These are phyloP conservation scores for Sophora flavescens DNA, from an alignment of 306 rosid genomes.

Conservation along the genomic window DNA sequence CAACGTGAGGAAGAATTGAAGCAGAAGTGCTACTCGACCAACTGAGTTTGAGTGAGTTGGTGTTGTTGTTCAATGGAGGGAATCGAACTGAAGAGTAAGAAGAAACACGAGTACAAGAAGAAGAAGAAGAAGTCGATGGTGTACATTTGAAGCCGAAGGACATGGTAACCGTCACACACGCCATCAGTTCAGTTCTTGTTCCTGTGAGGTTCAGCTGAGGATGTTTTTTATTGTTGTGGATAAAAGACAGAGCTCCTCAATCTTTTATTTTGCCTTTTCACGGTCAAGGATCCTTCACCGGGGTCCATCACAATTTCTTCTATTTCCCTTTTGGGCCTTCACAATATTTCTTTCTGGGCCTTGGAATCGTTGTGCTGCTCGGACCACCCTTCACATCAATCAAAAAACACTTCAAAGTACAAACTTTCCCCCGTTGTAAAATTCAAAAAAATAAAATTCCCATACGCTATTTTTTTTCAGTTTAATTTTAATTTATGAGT, in stretches of 20 bases:
- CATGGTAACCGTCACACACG: slow-evolving; percentile 55
- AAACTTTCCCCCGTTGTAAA: too few species aligned
- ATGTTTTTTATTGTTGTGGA: slow-evolving; percentile 36
- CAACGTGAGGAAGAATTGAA: slow-evolving; percentile 55
- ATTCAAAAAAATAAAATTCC: too few species aligned
- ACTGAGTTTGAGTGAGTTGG: slow-evolving; percentile 56
- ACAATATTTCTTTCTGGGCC: neutral
- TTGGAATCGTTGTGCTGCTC: neutral
- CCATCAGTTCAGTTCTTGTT: slow-evolving; percentile 52
- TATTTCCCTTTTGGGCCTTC: neutral
- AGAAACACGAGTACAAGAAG: slow-evolving; percentile 44
- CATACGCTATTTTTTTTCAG: too few species aligned
- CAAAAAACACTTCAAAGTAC: too few species aligned
- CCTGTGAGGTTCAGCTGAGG: neutral
- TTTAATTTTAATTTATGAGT: too few species aligned
- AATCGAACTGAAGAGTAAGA: slow-evolving; percentile 48
- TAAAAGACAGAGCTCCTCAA: slow-evolving; percentile 31
- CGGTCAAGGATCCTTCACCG: too few species aligned
- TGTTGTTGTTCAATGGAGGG: slow-evolving; percentile 47
- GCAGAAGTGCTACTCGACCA: slow-evolving; percentile 64
- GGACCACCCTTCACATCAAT: neutral
- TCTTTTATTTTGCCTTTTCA: neutral
- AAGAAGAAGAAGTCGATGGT: slow-evolving; percentile 41
- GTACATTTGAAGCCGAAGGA: slow-evolving; percentile 51
- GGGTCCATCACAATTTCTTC: too few species aligned